Conservation (phyloP, 2,329 filamentous ascomycete species). For the Cylindrodendrum hubeiense region DNA sequence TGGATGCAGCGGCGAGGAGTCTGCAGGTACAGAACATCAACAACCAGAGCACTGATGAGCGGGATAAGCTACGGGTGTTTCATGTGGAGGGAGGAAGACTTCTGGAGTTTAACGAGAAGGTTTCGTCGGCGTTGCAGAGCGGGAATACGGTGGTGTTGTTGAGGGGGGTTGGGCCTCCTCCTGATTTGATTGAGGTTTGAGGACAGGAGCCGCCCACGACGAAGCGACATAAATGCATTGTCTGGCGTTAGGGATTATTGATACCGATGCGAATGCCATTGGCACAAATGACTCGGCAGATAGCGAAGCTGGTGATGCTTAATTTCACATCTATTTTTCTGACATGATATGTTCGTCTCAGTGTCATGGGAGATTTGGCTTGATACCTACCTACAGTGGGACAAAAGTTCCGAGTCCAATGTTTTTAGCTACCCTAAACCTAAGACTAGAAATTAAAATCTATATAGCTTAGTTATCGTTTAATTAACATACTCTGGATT, state of each 20-base stretch:
- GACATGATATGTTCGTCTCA: neutral
- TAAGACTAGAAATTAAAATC: no score
- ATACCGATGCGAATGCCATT: neutral
- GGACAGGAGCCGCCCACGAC: neutral
- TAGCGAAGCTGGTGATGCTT: constrained; percentile 1
- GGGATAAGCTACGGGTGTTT: constrained; percentile 86
- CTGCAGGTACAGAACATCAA: constrained; percentile 88
- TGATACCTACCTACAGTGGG: no score
- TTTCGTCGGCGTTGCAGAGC: constrained; percentile 78
- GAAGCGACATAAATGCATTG: constrained; percentile 29
- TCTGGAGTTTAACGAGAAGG: constrained; percentile 88
- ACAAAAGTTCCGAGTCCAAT: neutral
- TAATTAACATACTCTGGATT: no score
- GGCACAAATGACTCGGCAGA: neutral
- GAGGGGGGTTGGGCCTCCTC: constrained; percentile 84
- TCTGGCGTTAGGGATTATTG: constrained; percentile 35
- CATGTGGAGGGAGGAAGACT: constrained; percentile 91
- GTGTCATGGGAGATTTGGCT: no score
- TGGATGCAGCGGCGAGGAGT: constrained; percentile 82
- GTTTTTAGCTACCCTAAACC: no score
- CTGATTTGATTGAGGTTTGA: constrained; percentile 73
- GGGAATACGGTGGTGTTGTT: constrained; percentile 93
- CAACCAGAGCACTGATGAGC: constrained; percentile 80
- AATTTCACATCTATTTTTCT: neutral
- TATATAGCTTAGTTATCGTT: no score